Evolutionary conservation across 2,329 filamentous ascomycete genomes (phyloP).

Genomic region (Lachnellula subtilissima): DNA sequence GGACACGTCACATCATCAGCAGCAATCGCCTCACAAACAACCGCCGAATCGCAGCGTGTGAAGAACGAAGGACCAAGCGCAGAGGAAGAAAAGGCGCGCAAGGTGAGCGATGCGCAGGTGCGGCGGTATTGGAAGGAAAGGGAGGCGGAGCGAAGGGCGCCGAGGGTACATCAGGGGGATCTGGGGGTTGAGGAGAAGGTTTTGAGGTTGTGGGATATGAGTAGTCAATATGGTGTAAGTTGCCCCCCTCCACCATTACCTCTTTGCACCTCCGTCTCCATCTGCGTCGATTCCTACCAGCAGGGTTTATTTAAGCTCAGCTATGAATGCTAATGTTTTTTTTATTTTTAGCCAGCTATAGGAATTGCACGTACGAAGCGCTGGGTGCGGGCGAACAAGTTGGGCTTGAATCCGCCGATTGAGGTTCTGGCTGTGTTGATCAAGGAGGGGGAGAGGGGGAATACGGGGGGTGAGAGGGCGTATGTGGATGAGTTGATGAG

Average conservation of each 20-base stretch:
- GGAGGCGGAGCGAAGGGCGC: slow-evolving; percentile 63
- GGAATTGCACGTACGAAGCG: slow-evolving; percentile 76
- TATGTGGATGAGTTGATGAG: slow-evolving; percentile 66
- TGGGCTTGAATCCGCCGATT: slow-evolving; percentile 83
- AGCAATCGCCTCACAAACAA: slow-evolving; percentile 19
- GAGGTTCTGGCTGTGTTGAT: slow-evolving; percentile 85
- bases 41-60: slow-evolving; percentile 17
- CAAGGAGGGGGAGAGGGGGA: slow-evolving; percentile 59
- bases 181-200: slow-evolving; percentile 77
- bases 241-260: slow-evolving; percentile 36
- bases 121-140: slow-evolving; percentile 71
- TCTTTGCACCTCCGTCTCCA: background rate
- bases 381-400: slow-evolving; percentile 77
- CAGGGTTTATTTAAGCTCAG: slow-evolving; percentile 3
- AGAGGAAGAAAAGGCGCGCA: slow-evolving; percentile 54
- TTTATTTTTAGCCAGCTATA: slow-evolving; percentile 66
- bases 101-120: slow-evolving; percentile 64
- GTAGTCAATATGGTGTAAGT: slow-evolving; percentile 78
- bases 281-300: background rate
- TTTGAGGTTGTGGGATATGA: slow-evolving; percentile 86
- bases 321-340: slow-evolving; percentile 1
- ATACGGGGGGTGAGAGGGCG: slow-evolving; percentile 56
- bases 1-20: slow-evolving; percentile 16
- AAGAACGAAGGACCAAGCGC: slow-evolving; percentile 41
- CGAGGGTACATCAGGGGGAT: slow-evolving; percentile 71